A percentile compares a stretch with the other conserved stretches of the same genome.
These are phyloP conservation scores for Periglandula ipomoeae DNA, from an alignment of 2,329 filamentous ascomycete genomes.

Conservation along the genomic window DNA sequence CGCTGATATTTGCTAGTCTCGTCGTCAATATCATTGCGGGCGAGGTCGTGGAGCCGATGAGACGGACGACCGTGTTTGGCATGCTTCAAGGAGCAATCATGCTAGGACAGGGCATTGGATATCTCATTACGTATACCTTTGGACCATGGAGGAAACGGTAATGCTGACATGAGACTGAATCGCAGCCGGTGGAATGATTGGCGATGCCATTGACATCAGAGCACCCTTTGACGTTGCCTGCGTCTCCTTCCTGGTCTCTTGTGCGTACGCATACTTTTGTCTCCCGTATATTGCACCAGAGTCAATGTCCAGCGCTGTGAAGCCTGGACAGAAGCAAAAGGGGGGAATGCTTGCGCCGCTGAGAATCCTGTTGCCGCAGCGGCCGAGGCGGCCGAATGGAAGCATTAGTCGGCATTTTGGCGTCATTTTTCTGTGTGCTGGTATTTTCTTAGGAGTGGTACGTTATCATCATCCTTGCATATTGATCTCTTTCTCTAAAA, in stretches of 20 bases:
- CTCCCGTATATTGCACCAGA: slow-evolving; percentile 43
- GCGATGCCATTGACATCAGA: slow-evolving; percentile 52
- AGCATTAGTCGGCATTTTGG: slow-evolving; percentile 47
- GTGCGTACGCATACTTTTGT: slow-evolving; percentile 30
- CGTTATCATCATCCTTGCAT: too few species aligned
- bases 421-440: slow-evolving; percentile 56
- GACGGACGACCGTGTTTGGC: slow-evolving; percentile 56
- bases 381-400: slow-evolving; percentile 41
- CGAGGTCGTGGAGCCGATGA: slow-evolving; percentile 50
- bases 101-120: slow-evolving; percentile 56
- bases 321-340: slow-evolving; percentile 13
- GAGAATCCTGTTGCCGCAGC: slow-evolving; percentile 50
- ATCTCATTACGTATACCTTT: slow-evolving; percentile 32
- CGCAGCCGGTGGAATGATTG: slow-evolving; percentile 52
- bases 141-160: background rate
- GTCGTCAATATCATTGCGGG: slow-evolving; percentile 60
- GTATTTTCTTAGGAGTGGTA: too few species aligned
- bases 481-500: too few species aligned
- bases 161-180: background rate
- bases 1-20: slow-evolving; percentile 26
- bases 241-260: slow-evolving; percentile 40
- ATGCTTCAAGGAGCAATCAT: slow-evolving; percentile 57
- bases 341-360: slow-evolving; percentile 54
- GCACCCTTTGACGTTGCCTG: slow-evolving; percentile 58
- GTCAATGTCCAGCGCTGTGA: slow-evolving; percentile 23